Base-by-base conservation (phyloP, 2,329 filamentous ascomycete genomes). In the Paracamarosporium sp. region DNA sequence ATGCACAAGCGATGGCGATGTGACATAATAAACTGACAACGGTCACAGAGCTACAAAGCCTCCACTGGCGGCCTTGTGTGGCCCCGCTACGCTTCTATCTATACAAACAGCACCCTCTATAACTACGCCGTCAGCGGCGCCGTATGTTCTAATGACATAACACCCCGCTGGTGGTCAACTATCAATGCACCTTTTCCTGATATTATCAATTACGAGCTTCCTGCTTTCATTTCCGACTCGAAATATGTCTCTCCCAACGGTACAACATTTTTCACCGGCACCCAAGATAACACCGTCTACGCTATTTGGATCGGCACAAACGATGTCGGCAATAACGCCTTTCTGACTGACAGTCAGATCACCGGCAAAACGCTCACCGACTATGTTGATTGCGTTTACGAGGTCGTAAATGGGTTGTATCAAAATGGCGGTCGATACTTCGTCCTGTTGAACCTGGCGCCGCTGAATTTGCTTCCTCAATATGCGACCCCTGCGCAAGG, bases 241-340 rank as follows among this genome's bases (percentile, higher is more conserved):
- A 73, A 68, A 12, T 71, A 69, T 53, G 44, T 22, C 31, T 55
- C 61, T 13, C 59, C 72, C 1, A 76, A 78, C 53, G 78, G 78
- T 52, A 77, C 70, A 1, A 74, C 75, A 5, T 75, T 85, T 56
- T 74, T 84, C 56, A 69, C 74, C 31, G 77, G 79, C 44, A 81
- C 79, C 2, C 65, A 82, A 1, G 76, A 84, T 28, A 86, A 88
- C 61, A 91, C 90, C 0, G 86, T 91, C 2, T 93, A 92, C 68
- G 83, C 86, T 1, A 83, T 93, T 50, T 93, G 89, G 89, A 92
- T 93, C 66, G 91, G 91, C 3, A 93, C 90, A 24, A 94, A 94
- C 70, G 91, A 95, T 68, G 79, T 94, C 9, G 90, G 90, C 22
- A 81, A 80, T 55, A 76, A 81, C 50, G 88, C 84, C 8, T 89